Conservation (phyloP, 2,329 filamentous ascomycete species). For the Colletotrichum destructivum region DNA sequence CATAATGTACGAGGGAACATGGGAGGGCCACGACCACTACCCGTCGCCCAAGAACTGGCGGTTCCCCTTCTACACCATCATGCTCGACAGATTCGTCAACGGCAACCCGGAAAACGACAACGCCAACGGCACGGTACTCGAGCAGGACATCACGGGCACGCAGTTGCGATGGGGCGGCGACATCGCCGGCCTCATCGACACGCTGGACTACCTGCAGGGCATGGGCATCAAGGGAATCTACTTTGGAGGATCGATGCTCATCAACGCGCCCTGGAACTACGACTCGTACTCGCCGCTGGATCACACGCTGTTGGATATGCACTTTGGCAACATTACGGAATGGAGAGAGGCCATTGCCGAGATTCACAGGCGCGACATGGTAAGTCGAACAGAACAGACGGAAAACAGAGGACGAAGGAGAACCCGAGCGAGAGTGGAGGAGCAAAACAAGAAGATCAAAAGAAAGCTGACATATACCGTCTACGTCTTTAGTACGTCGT, state of each 20-base stretch:
- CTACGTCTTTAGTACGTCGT: constrained; percentile 76
- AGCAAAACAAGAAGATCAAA: no score
- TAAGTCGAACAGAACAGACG: constrained; percentile 58
- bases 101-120: constrained; percentile 76
- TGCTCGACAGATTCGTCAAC: constrained; percentile 75
- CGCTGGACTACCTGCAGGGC: constrained; percentile 75
- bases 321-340: constrained; percentile 71
- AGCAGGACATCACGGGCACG: constrained; percentile 72
- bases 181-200: constrained; percentile 71
- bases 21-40: constrained; percentile 66
- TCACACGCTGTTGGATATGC: constrained; percentile 74
- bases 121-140: constrained; percentile 72
- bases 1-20: constrained; percentile 70
- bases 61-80: constrained; percentile 76
- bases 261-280: constrained; percentile 75
- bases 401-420: background rate
- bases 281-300: constrained; percentile 74
- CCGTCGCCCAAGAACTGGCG: constrained; percentile 75
- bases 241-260: constrained; percentile 73
- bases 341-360: constrained; percentile 72
- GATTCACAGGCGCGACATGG: constrained; percentile 71
- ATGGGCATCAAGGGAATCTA: constrained; percentile 77
- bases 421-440: no score
- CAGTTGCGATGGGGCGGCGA: constrained; percentile 77
- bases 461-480: constrained; percentile 57